Conservation (phyloP, 257 asterid species). For the Nemophila menziesii region DNA sequence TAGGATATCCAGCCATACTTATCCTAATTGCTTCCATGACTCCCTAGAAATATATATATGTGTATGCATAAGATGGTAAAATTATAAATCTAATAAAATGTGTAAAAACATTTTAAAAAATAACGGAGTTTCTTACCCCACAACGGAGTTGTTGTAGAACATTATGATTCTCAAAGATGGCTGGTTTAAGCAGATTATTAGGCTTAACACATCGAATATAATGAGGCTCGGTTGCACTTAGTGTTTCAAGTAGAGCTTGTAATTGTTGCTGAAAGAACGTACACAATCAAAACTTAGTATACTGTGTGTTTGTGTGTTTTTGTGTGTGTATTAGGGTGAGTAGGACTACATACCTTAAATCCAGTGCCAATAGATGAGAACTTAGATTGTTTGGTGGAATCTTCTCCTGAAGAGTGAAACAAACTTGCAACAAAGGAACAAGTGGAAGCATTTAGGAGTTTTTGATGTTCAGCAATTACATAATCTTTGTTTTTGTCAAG, state of each 20-base stretch:
- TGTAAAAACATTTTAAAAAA: slow-evolving; percentile 6
- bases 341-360: slow-evolving; percentile 54
- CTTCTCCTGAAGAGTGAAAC: slow-evolving; percentile 72
- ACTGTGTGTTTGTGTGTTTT: slow-evolving; percentile 11
- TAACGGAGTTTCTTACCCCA: slow-evolving; percentile 47
- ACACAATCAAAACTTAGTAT: slow-evolving; percentile 1
- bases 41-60: slow-evolving; percentile 41
- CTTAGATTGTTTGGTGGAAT: slow-evolving; percentile 81
- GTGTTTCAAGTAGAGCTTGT: slow-evolving; percentile 52
- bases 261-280: slow-evolving; percentile 53
- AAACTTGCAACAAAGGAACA: slow-evolving; percentile 75
- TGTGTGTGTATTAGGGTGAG: slow-evolving; percentile 2
- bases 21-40: slow-evolving; percentile 99
- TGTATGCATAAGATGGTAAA: slow-evolving; percentile 5
- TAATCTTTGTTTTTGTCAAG: slow-evolving; percentile 96
- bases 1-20: slow-evolving; percentile 98
- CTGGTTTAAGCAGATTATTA: slow-evolving; percentile 89
- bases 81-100: slow-evolving; percentile 4
- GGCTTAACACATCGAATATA: slow-evolving; percentile 87
- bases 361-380: slow-evolving; percentile 94
- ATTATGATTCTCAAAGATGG: slow-evolving; percentile 90
- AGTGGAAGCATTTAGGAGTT: slow-evolving; percentile 68
- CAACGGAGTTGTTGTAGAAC: slow-evolving; percentile 97
- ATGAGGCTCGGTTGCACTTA: slow-evolving; percentile 55
- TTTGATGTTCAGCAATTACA: slow-evolving; percentile 96